Base-by-base conservation (phyloP, 2,329 filamentous ascomycete species). In the Nannizzia gypsea region DNA sequence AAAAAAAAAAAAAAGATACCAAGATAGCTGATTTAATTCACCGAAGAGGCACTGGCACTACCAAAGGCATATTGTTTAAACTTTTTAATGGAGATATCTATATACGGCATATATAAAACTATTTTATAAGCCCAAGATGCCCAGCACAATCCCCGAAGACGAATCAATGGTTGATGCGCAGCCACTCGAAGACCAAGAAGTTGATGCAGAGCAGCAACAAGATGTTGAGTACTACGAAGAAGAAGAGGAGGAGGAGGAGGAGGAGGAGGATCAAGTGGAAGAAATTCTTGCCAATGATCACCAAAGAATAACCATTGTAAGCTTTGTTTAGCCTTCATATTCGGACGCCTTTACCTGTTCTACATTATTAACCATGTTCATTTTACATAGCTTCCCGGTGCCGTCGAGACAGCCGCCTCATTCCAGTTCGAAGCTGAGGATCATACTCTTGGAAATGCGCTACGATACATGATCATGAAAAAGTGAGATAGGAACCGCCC, bases 401-500 rank as follows among this genome's bases (percentile, higher is more conserved):
- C 89, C 59, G 87, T 75, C 15, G 88, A 92, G 56, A 92, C 87
- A 6, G 91, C 91, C 3, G 93, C 93, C 31, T 96, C 90, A 15
- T 99, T 97, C 71, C 89, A 97, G 72, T 95, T 99, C 68, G 84
- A 88, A 62, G 86, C 89, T 52, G 93, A 99, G 77, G 90, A 95
- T 48, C 93, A 99, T 74, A 99, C 93, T 0, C 79, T 99, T 58
- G 93, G 93, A 28, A 99, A 99, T 74, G 90, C 91, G 8, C 77
- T 99, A 67, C 83, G 93, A 69, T 97, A 91, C 72, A 87, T 96
- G 64, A 95, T 99, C 69, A 96, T 96, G 89, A 97, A 97, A 77
- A 99, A 99, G 92, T 96, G 78, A 65, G 83, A 70, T 54, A 31
- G 9, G n/a, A n/a, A 17, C 60, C 44, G 11, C 22, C 61, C 17